Evolutionary conservation across 345 rosid genomes (phyloP).

Genomic region (thale cress (Arabidopsis thaliana)): TAIR10.1 NC_003074.8:2525001-2525500

Average conservation of each 20-base stretch:
- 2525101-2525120: background rate
- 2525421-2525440: slow-evolving; percentile 67
- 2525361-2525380: background rate
- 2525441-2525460: slow-evolving; percentile 78
- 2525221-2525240: slow-evolving; percentile 7
- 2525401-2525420: slow-evolving; percentile 53
- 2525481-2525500: slow-evolving; percentile 85
- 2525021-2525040: background rate
- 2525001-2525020: background rate
- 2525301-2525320: slow-evolving; percentile 59
- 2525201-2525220: background rate
- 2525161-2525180: no score
- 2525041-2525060: background rate
- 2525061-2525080: background rate
- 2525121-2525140: no score
- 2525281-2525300: slow-evolving; percentile 61
- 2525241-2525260: slow-evolving; percentile 76
- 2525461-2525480: slow-evolving; percentile 82
- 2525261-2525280: slow-evolving; percentile 68
- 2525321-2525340: slow-evolving; percentile 49
- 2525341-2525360: background rate
- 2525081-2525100: background rate
- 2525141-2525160: no score
- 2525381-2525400: background rate
- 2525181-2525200: background rate